phyloP scores from a whole-genome alignment of 1,284 basidiomycete genomes.

The Apiotrichum brassicae region DNA sequence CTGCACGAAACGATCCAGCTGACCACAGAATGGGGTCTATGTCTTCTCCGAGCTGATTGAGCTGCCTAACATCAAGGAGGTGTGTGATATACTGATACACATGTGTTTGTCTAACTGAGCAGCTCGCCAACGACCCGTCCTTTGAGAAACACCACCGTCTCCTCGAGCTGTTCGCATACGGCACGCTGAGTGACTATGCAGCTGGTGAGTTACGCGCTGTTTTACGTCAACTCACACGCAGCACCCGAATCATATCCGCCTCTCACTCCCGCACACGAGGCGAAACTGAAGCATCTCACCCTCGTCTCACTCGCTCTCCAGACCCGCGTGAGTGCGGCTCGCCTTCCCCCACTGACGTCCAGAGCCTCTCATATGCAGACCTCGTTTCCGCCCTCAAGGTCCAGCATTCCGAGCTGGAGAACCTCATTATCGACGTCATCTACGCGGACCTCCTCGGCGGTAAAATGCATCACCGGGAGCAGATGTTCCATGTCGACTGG shows the following conservation, averaged over 20 bases:
- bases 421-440: constrained; percentile 90
- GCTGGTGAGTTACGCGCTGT: constrained; percentile 29
- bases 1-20: background rate
- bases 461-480: constrained; percentile 82
- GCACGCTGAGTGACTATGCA: constrained; percentile 72
- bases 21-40: constrained; percentile 64
- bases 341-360: background rate
- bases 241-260: constrained; percentile 60
- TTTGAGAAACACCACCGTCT: constrained; percentile 58
- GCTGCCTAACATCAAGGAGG: constrained; percentile 73
- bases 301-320: constrained; percentile 71
- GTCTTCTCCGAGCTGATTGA: constrained; percentile 84
- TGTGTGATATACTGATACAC: constrained; percentile 41
- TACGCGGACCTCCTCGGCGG: constrained; percentile 82
- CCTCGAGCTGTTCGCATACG: constrained; percentile 81
- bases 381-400: constrained; percentile 54
- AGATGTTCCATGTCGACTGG: constrained; percentile 80
- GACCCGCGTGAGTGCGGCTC: constrained; percentile 54
- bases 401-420: constrained; percentile 75
- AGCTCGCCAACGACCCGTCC: constrained; percentile 51
- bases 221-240: constrained; percentile 42
- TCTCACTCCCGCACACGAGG: constrained; percentile 63
- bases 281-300: constrained; percentile 86
- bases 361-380: constrained; percentile 31
- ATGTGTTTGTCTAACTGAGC: background rate